Evolutionary conservation across 2,329 filamentous ascomycete genomes (phyloP), one percentile per base, ranked within the genome.

Genomic region (Shiraia bambusicola): DNA sequence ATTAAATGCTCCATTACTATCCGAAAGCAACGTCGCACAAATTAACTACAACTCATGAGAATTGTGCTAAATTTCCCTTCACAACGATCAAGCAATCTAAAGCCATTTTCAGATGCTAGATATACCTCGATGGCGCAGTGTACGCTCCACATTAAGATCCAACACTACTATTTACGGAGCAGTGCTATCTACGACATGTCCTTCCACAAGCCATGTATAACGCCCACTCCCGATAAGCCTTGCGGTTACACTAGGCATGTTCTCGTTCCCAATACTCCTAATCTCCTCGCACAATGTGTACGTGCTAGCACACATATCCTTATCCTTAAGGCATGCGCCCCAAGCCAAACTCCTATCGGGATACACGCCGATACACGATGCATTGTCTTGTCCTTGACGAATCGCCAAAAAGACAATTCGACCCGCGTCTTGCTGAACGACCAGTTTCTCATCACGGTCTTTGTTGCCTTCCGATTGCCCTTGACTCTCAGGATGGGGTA

Each of bases 241-340:
- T 11, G 48, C 55, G 10, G 43, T 45, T 19, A 46, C 35, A 11
- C 35, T 25, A 2, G 53, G 56, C 40, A 52, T 40, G 11, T 51
- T 51, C 1, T 47, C 24, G 12, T 34, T 28, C 1, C 47, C 43
- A 6, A 53, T 28, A 3, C 22, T 38, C 24, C 48, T 45, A 14
- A 29, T 29, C 29, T 59, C 54, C 25, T 58, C 54, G 6, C 35
- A 29, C 26, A 60, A 29, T 4, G 39, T 40, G 15, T 47, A 34
- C 0, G 40, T 36, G 14, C 42, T 24, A 6, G 44, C 50, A 14
- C 50, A 53, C 44, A 41, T 49, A 11, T 53, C 50, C 25, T 56
- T 56, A 13, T 57, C 46, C 15, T 61, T 58, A 13, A 61, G 29
- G 28, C 54, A 61, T 4, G 56, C 54, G 3, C 52, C 58, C 58